A percentile compares a stretch with the other conserved stretches of the same genome.
Evolutionary conservation across 345 rosid genomes (phyloP).

Genomic region (Bruguiera gymnorhiza): DNA sequence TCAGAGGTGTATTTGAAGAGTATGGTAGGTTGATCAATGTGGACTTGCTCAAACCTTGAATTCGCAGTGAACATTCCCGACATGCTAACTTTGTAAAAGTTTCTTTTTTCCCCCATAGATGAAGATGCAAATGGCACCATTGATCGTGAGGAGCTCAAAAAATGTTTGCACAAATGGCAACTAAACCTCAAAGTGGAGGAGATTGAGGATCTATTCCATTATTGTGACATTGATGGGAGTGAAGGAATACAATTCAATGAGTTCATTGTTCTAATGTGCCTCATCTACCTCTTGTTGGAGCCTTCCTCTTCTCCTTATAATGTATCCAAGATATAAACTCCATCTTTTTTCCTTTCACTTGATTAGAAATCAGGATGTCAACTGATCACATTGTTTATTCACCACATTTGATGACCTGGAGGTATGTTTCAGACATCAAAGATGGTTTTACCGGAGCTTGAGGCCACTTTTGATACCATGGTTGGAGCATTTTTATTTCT

Average conservation of each 20-base stretch:
- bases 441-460: slow-evolving; percentile 46
- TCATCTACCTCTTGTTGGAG: slow-evolving; percentile 60
- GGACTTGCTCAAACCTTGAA: slow-evolving; percentile 8
- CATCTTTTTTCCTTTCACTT: neutral
- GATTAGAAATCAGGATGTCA: neutral
- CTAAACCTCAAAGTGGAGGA: slow-evolving; percentile 55
- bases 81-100: neutral
- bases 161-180: slow-evolving; percentile 58
- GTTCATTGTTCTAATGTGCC: slow-evolving; percentile 75
- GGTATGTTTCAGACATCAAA: slow-evolving; percentile 40
- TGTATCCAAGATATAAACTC: slow-evolving; percentile 26
- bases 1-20: slow-evolving; percentile 57
- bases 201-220: slow-evolving; percentile 63
- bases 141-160: slow-evolving; percentile 61
- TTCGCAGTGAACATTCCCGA: no score
- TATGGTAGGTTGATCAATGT: slow-evolving; percentile 43
- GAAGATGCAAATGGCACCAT: slow-evolving; percentile 64
- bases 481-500: slow-evolving; percentile 77
- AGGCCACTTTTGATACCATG: slow-evolving; percentile 65
- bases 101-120: slow-evolving; percentile 35
- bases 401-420: slow-evolving; percentile 12
- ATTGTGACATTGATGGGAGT: slow-evolving; percentile 78
- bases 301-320: slow-evolving; percentile 38
- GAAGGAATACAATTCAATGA: slow-evolving; percentile 79
- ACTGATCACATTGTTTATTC: neutral